Evolutionary conservation across 139 green algal species (phyloP).

Genomic region (Gonium pectorale): DNA sequence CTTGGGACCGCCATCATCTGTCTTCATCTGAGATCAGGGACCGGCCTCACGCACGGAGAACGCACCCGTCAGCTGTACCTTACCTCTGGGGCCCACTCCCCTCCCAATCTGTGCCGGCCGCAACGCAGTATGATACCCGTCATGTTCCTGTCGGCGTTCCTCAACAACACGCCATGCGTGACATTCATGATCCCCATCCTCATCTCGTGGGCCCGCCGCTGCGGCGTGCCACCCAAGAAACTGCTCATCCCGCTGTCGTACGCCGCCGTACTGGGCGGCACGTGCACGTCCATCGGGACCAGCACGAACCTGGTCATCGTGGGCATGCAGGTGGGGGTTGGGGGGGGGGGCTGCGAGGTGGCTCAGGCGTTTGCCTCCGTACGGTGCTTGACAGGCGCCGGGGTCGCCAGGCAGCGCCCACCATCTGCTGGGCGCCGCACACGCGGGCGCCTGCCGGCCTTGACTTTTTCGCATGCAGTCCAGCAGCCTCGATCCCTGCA

Average conservation of each 20-base stretch:
- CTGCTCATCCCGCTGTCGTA: conserved; percentile 84
- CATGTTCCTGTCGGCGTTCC: conserved; percentile 75
- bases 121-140: conserved; percentile 62
- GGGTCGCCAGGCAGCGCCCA: too few relatives aligned
- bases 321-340: conserved; percentile 55
- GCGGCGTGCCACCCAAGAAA: conserved; percentile 45
- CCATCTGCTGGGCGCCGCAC: too few relatives aligned
- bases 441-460: too few relatives aligned
- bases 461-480: too few relatives aligned
- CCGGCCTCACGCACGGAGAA: too few relatives aligned
- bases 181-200: conserved; percentile 66
- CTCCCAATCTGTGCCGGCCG: too few relatives aligned
- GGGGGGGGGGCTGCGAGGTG: neutral
- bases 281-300: conserved; percentile 84
- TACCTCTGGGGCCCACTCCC: neutral
- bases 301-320: conserved; percentile 87
- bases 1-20: neutral
- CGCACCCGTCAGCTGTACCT: neutral
- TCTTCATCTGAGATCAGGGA: too few relatives aligned
- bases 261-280: conserved; percentile 82
- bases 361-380: too few relatives aligned
- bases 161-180: conserved; percentile 85
- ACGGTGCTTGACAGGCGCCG: too few relatives aligned
- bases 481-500: too few relatives aligned
- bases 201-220: conserved; percentile 43